Evolutionary conservation across 495 filamentous ascomycete species (phyloP).

Genomic region (Viridothelium virens): DNA sequence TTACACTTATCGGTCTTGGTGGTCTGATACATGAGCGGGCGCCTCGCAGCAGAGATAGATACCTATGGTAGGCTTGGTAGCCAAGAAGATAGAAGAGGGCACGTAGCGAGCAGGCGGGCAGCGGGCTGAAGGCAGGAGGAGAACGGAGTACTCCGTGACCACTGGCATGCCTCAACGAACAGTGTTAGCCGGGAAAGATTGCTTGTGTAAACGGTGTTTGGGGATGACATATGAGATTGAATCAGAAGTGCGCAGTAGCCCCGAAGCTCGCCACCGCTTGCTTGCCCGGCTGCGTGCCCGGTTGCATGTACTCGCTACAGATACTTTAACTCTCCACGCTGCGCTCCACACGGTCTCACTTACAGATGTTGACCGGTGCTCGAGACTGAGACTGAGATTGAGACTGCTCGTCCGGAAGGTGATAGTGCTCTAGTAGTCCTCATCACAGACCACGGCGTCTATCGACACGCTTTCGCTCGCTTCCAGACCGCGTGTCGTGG

Average conservation of each 20-base stretch:
- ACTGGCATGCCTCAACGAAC: no score
- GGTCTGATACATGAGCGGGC: no score
- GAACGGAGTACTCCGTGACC: neutral
- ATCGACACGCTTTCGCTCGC: constrained; percentile 1
- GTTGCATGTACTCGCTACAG: neutral
- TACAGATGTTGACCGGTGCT: neutral
- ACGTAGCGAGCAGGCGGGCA: neutral
- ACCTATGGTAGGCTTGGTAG: neutral
- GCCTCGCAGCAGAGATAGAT: neutral
- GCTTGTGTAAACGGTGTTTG: neutral
- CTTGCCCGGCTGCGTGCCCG: neutral
- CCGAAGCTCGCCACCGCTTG: constrained; percentile 1
- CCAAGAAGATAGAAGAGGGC: neutral
- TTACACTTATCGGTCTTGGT: no score
- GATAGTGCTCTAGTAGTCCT: no score
- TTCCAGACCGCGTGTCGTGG: neutral
- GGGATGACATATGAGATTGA: neutral
- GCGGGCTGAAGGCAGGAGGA: neutral
- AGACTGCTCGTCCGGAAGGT: no score
- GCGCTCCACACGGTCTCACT: neutral
- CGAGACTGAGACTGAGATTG: no score
- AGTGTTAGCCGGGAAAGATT: no score
- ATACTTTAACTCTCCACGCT: neutral
- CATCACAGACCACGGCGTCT: no score
- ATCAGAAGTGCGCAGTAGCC: neutral